Evolutionary conservation across 2,329 filamentous ascomycete genomes (phyloP).

Genomic region (Sporothrix brunneoviolacea): DNA sequence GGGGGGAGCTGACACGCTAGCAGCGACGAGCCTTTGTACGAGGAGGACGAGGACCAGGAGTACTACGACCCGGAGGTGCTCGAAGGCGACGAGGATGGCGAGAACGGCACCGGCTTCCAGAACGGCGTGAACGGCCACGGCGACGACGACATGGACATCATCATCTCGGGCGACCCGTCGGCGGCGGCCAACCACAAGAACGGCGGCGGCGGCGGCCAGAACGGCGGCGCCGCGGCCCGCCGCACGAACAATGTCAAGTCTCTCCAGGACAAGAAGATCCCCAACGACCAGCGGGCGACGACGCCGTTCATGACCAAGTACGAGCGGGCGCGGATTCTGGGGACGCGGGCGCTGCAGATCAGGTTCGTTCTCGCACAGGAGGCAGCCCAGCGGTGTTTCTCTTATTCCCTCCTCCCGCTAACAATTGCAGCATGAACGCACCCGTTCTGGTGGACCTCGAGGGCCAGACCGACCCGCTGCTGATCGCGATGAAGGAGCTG

Average conservation of each 20-base stretch:
- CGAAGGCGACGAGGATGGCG: conserved; percentile 49
- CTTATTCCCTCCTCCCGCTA: no score
- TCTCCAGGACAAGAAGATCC: conserved; percentile 78
- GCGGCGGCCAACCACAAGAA: conserved; percentile 45
- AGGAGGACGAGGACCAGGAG: conserved; percentile 60
- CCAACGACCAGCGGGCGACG: conserved; percentile 79
- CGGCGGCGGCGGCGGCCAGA: conserved; percentile 21
- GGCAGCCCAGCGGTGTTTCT: no score
- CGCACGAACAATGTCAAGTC: conserved; percentile 47
- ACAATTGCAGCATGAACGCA: conserved; percentile 83
- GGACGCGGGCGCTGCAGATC: conserved; percentile 90
- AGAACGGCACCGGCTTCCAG: conserved; percentile 44
- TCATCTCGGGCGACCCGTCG: conserved; percentile 55
- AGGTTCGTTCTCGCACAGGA: conserved; percentile 56
- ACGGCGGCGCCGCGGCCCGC: conserved; percentile 46
- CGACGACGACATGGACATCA: conserved; percentile 49
- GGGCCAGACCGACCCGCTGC: conserved; percentile 93
- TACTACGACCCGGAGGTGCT: conserved; percentile 50
- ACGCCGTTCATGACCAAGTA: conserved; percentile 99
- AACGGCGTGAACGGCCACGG: conserved; percentile 51
- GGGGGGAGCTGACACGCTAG: not conserved
- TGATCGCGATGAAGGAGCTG: conserved; percentile 96
- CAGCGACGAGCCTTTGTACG: conserved; percentile 64
- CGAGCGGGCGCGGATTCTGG: conserved; percentile 86
- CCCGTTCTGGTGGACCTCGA: conserved; percentile 94